Conservation (phyloP, 2,329 filamentous ascomycete species). For the Davidsoniella eucalypti region DNA sequence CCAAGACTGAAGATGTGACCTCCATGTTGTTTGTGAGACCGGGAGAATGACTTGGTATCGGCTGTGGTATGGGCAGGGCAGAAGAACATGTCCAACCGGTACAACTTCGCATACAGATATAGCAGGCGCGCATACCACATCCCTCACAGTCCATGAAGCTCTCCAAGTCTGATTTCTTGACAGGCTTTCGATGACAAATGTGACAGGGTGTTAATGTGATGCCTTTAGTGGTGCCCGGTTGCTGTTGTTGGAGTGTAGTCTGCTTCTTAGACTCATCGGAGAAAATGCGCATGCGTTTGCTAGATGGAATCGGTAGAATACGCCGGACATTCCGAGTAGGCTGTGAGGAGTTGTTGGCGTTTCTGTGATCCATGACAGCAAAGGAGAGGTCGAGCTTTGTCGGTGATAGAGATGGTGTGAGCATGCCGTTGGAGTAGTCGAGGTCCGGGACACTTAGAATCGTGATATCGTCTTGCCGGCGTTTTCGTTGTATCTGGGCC, state of each 20-base stretch:
- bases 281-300: neutral
- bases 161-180: constrained; percentile 47
- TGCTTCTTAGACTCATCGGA: neutral
- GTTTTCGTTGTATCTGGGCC: constrained; percentile 1
- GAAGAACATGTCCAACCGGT: constrained; percentile 25
- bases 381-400: neutral
- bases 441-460: constrained; percentile 1
- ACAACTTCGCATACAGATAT: constrained; percentile 51
- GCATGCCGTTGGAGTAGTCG: neutral
- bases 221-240: neutral
- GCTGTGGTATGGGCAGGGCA: neutral
- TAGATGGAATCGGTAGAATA: constrained; percentile 1
- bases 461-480: constrained; percentile 7
- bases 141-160: constrained; percentile 47
- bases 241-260: constrained; percentile 10
- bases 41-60: constrained; percentile 7
- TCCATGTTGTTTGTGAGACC: constrained; percentile 8
- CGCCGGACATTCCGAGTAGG: constrained; percentile 2
- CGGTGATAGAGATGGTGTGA: neutral
- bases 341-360: neutral
- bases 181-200: constrained; percentile 50
- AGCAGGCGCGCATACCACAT: constrained; percentile 47
- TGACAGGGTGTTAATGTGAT: constrained; percentile 39
- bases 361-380: neutral
- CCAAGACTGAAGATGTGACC: too few species aligned